These are phyloP conservation scores for Cystobasidium tubakii DNA, from an alignment of 768 basidiomycete genomes.

Conservation along the genomic window DNA sequence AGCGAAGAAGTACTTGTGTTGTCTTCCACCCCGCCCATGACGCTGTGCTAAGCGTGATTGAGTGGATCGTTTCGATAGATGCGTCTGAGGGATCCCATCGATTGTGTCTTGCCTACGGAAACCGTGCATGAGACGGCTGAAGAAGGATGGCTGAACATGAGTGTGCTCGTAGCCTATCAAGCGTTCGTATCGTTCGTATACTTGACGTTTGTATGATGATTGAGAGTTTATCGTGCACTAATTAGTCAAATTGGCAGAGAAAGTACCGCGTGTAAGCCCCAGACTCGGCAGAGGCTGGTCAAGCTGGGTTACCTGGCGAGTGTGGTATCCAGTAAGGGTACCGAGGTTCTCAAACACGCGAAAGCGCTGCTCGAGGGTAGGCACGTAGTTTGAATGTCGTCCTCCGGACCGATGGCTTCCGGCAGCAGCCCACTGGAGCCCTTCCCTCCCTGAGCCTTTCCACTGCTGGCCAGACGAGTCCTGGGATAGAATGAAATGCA, in stretches of 20 bases:
- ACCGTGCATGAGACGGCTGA: slow-evolving; percentile 50
- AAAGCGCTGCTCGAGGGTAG: slow-evolving; percentile 73
- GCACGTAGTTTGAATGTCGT: slow-evolving; percentile 52
- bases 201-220: slow-evolving; percentile 76
- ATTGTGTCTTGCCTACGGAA: slow-evolving; percentile 49
- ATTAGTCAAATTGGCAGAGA: slow-evolving; percentile 2
- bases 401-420: slow-evolving; percentile 30
- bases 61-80: slow-evolving; percentile 41
- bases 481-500: background rate
- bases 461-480: slow-evolving; percentile 35
- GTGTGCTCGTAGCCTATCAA: slow-evolving; percentile 63
- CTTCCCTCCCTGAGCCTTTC: slow-evolving; percentile 35
- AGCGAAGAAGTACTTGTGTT: slow-evolving; percentile 98
- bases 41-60: slow-evolving; percentile 47
- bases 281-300: background rate
- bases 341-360: slow-evolving; percentile 81
- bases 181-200: slow-evolving; percentile 71
- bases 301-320: slow-evolving; percentile 52
- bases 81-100: slow-evolving; percentile 48
- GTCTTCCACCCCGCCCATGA: slow-evolving; percentile 46
- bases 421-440: slow-evolving; percentile 22
- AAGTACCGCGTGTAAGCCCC: slow-evolving; percentile 27
- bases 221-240: slow-evolving; percentile 83
- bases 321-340: slow-evolving; percentile 82
- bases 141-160: slow-evolving; percentile 45